Evolutionary conservation across 805 yeast species (phyloP), one percentile per base, ranked within the genome.

Genomic region (Monosporozyma unispora): DNA sequence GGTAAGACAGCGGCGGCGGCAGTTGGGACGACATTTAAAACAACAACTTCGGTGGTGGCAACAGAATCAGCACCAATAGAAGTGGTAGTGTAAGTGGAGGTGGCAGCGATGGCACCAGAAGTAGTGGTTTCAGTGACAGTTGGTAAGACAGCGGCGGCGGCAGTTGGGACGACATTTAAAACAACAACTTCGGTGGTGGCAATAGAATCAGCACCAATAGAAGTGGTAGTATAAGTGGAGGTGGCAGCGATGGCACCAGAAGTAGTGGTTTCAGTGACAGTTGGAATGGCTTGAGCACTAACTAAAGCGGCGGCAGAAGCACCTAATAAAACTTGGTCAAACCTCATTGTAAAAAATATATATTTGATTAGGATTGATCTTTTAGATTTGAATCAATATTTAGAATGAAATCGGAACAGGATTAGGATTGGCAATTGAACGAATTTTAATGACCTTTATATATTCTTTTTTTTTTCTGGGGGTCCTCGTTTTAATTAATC

Each of bases 21-120:
- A 8, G 12, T 42, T 25, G 27, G 27, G 27, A 8, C 27, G 8
- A 8, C 27, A 25, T n/a, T n/a, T n/a, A n/a, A n/a, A n/a, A 8
- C 27, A 25, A 8, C 27, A 25, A 8, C 45, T 16, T 33, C 41
- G 12, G 46, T 18, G 18, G 46, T 22, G 38, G 50, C 43, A 19
- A 28, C 38, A 11, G 31, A 33, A 14, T 28, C 28, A 23, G 44
- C 42, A n/a, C 5, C 12, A 9, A 33, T 10, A 59, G 93, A 85
- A 68, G 93, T 84, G 52, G 91, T 80, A 62, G 69, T 82, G 54
- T 89, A 80, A 62, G 69, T 82, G 54, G 89, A 80, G 65, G 83
- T 88, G 56, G 84, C 79, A 79, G 79, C 76, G 64, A 91, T 84
- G 66, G 66, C 65, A 74, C 75, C 76, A 77, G 80, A 81, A 69